phyloP scores from a whole-genome alignment of 148 eudicot species.

The Chenopodium berlandieri region DNA sequence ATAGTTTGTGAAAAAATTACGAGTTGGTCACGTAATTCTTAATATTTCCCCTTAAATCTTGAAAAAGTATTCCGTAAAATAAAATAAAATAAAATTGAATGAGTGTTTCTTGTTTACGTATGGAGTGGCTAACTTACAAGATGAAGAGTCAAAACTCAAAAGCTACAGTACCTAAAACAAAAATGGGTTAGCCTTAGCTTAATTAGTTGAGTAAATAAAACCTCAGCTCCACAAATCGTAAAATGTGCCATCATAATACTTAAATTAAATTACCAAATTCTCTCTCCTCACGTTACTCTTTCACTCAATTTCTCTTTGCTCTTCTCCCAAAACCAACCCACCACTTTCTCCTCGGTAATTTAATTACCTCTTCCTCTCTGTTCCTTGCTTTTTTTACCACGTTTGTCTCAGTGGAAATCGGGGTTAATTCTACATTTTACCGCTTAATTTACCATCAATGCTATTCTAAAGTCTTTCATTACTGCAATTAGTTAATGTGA shows the following conservation, averaged over 20 bases:
- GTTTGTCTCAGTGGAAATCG: conserved; percentile 2
- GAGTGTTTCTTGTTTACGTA: not conserved
- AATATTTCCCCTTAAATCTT: no score
- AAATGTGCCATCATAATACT: conserved; percentile 27
- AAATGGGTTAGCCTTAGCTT: not conserved
- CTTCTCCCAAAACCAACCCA: conserved; percentile 49
- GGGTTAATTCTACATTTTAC: not conserved
- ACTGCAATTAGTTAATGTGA: no score
- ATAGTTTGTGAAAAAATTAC: no score
- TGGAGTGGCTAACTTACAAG: conserved; percentile 4
- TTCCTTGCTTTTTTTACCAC: conserved; percentile 17
- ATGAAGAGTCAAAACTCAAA: conserved; percentile 20
- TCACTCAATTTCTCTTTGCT: conserved; percentile 25
- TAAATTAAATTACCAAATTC: conserved; percentile 1
- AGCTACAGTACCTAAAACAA: not conserved
- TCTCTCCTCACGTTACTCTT: conserved; percentile 49
- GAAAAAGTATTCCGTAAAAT: no score
- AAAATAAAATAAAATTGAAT: no score
- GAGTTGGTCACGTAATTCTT: no score
- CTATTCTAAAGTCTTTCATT: no score
- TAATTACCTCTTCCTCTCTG: conserved; percentile 1
- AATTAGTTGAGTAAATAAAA: conserved; percentile 1
- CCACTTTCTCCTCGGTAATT: conserved; percentile 50
- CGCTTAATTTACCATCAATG: no score
- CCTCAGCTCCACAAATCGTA: conserved; percentile 31